A percentile compares a stretch with the other conserved stretches of the same genome.
Evolutionary conservation across 768 basidiomycete genomes (phyloP).

Genomic region (Gloeopeniophorella convolvens): DNA sequence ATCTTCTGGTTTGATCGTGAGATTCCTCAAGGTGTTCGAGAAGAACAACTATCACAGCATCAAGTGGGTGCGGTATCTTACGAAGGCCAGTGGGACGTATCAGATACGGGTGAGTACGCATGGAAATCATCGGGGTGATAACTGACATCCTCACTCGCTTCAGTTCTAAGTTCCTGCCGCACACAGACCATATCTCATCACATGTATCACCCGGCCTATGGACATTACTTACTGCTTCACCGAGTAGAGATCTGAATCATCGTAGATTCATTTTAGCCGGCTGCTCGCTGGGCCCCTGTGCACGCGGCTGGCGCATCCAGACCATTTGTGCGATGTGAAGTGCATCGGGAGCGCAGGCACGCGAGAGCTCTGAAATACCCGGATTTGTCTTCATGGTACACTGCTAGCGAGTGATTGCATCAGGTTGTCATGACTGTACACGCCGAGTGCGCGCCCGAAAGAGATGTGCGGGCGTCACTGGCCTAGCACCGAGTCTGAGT

Average conservation of each 20-base stretch:
- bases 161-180: slow-evolving; percentile 15
- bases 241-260: too few relatives aligned
- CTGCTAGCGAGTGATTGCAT: not conserved
- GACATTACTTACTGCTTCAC: too few relatives aligned
- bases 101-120: slow-evolving; percentile 76
- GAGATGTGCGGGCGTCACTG: not conserved
- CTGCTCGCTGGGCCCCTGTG: not conserved
- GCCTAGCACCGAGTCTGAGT: too few relatives aligned
- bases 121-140: not conserved
- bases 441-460: not conserved
- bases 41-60: slow-evolving; percentile 91
- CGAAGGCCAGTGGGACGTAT: slow-evolving; percentile 89
- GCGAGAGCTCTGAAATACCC: not conserved
- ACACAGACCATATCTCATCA: not conserved
- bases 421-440: not conserved
- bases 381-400: not conserved
- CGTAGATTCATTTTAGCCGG: too few relatives aligned
- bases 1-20: slow-evolving; percentile 88
- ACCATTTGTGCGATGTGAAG: not conserved
- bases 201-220: too few relatives aligned
- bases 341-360: not conserved
- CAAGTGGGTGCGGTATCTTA: slow-evolving; percentile 94
- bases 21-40: slow-evolving; percentile 98
- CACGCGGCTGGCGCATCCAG: not conserved
- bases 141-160: not conserved